phyloP scores from a whole-genome alignment of 2,329 filamentous ascomycete genomes.

The Cladosporium oxysporum region DNA sequence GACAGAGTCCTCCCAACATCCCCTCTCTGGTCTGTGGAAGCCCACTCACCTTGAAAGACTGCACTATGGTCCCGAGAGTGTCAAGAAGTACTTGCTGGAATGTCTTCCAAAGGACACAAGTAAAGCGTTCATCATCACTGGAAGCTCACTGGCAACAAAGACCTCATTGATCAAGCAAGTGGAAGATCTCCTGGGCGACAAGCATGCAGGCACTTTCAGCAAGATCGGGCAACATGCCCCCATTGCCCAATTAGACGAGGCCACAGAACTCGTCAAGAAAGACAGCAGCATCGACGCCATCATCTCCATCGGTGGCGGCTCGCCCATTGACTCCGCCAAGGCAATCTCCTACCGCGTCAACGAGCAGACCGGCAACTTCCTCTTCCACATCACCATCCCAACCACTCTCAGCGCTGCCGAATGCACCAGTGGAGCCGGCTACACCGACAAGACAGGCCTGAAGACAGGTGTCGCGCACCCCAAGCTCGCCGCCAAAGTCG shows the following conservation, averaged over 20 bases:
- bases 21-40: conserved; percentile 53
- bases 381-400: conserved; percentile 51
- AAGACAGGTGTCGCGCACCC: conserved; percentile 51
- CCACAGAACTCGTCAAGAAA: conserved; percentile 48
- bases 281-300: conserved; percentile 55
- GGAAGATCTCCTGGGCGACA: conserved; percentile 49
- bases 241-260: conserved; percentile 55
- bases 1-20: conserved; percentile 47
- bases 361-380: conserved; percentile 43
- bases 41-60: conserved; percentile 52
- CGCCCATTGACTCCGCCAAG: conserved; percentile 56
- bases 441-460: conserved; percentile 50
- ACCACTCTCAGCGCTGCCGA: conserved; percentile 57
- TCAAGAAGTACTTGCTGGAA: conserved; percentile 49
- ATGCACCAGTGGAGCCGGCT: conserved; percentile 55
- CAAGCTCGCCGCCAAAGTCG: conserved; percentile 48
- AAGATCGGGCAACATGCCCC: conserved; percentile 59
- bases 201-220: conserved; percentile 56
- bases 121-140: conserved; percentile 61
- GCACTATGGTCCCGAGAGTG: conserved; percentile 52
- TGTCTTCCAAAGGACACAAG: conserved; percentile 47
- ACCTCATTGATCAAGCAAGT: conserved; percentile 55
- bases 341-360: conserved; percentile 49
- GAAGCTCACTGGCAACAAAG: conserved; percentile 55
- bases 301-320: conserved; percentile 57